Evolutionary conservation across 1,284 basidiomycete species (phyloP).

Genomic region (Apiotrichum siamense): DNA sequence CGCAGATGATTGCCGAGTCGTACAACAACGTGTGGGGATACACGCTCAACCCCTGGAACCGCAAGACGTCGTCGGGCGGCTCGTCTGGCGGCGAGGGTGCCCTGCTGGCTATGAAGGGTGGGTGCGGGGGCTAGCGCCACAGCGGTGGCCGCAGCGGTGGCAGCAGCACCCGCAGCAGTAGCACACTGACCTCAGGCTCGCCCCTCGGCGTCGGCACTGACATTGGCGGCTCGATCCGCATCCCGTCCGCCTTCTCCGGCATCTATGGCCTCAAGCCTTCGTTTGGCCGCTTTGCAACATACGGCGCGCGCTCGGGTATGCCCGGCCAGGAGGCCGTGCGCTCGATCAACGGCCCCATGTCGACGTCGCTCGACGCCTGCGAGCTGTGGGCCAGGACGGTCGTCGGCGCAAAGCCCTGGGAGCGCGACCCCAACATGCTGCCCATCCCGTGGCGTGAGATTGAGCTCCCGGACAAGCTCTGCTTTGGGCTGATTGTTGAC

Average conservation of each 20-base stretch:
- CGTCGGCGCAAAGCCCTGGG: conserved; percentile 57
- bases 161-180: background rate
- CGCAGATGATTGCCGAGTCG: conserved; percentile 34
- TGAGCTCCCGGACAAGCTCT: conserved; percentile 58
- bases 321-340: conserved; percentile 65
- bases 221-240: conserved; percentile 64
- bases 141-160: no score
- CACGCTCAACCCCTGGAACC: conserved; percentile 60
- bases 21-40: conserved; percentile 56
- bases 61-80: conserved; percentile 54
- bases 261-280: conserved; percentile 66
- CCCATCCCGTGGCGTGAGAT: conserved; percentile 62
- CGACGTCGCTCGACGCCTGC: conserved; percentile 55
- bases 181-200: conserved; percentile 47
- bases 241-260: conserved; percentile 62
- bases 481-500: conserved; percentile 52
- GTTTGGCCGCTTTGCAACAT: conserved; percentile 64
- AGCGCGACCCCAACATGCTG: conserved; percentile 58
- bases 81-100: conserved; percentile 60
- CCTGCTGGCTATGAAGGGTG: conserved; percentile 53
- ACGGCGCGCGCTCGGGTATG: conserved; percentile 57
- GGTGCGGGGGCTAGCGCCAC: conserved; percentile 2
- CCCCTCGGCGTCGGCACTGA: conserved; percentile 64
- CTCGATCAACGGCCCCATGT: conserved; percentile 68
- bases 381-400: conserved; percentile 57